These are phyloP conservation scores for Picocystis sp. DNA, from an alignment of 163 green algal species.

Conservation along the genomic window DNA sequence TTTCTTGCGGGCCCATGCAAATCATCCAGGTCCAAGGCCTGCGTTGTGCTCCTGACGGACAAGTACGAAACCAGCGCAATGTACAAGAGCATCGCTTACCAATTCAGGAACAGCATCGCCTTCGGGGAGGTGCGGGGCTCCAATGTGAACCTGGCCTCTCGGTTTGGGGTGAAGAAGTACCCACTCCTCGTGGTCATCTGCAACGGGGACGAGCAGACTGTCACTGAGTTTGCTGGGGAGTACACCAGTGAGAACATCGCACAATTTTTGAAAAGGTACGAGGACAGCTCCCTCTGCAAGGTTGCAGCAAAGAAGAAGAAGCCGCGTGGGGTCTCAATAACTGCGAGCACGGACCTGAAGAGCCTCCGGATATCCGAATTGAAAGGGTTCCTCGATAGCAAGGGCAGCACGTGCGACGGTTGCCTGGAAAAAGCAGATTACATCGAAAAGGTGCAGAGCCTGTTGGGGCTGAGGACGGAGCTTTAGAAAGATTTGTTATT, in stretches of 20 bases:
- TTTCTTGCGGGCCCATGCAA: too few relatives aligned
- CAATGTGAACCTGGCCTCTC: slow-evolving; percentile 12
- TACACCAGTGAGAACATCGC: too few relatives aligned
- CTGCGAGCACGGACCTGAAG: slow-evolving; percentile 36
- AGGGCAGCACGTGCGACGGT: slow-evolving; percentile 35
- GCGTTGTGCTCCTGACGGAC: slow-evolving; percentile 46
- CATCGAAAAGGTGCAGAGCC: slow-evolving; percentile 25
- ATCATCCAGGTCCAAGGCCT: slow-evolving; percentile 10
- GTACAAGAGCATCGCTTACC: slow-evolving; percentile 41
- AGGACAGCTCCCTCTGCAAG: neutral
- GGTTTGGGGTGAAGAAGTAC: slow-evolving; percentile 17
- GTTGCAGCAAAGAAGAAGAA: slow-evolving; percentile 12
- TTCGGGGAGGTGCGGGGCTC: slow-evolving; percentile 35
- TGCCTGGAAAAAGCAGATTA: slow-evolving; percentile 64
- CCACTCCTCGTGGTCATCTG: slow-evolving; percentile 53
- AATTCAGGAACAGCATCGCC: slow-evolving; percentile 20
- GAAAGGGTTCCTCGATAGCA: slow-evolving; percentile 42
- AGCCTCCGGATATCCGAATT: slow-evolving; percentile 41
- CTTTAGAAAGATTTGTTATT: slow-evolving; percentile 12
- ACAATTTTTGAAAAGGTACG: too few relatives aligned
- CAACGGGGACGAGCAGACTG: slow-evolving; percentile 27
- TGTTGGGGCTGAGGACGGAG: slow-evolving; percentile 14
- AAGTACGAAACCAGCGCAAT: slow-evolving; percentile 44
- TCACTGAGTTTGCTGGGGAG: too few relatives aligned
- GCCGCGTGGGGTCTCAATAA: slow-evolving; percentile 12